These are phyloP conservation scores for Detonula confervacea DNA, from an alignment of 352 stramenopile species.

Conservation along the genomic window DNA sequence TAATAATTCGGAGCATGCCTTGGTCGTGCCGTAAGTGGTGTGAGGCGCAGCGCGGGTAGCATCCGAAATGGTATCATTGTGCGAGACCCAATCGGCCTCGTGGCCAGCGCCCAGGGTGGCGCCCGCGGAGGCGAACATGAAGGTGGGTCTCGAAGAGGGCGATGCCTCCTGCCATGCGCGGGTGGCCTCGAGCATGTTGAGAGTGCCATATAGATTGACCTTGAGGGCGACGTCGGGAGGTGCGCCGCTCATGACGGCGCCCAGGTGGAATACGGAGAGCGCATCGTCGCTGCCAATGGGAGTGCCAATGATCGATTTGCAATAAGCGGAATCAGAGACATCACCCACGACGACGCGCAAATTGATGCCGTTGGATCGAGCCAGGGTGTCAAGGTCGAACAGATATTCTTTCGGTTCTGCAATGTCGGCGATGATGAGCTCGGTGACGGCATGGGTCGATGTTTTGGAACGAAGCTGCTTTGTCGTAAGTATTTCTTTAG, in stretches of 20 bases:
- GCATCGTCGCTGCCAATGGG: conserved; percentile 4
- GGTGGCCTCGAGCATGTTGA: conserved; percentile 66
- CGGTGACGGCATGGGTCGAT: conserved; percentile 11
- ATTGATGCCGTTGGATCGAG: not conserved
- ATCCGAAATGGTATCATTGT: conserved; percentile 59
- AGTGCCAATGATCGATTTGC: conserved; percentile 40
- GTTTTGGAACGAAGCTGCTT: conserved; percentile 25
- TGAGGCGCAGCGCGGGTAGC: conserved; percentile 57
- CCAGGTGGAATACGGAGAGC: conserved; percentile 69
- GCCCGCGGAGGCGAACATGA: conserved; percentile 64
- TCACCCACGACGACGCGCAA: conserved; percentile 35
- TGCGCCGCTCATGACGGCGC: conserved; percentile 66
- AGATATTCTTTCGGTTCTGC: conserved; percentile 31
- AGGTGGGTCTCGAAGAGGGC: conserved; percentile 25
- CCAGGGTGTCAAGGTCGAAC: conserved; percentile 24
- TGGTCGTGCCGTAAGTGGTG: conserved; percentile 75
- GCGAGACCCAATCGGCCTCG: conserved; percentile 54
- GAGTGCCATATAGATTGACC: conserved; percentile 63
- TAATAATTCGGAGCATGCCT: conserved; percentile 66
- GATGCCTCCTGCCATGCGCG: conserved; percentile 32
- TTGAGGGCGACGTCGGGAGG: conserved; percentile 56
- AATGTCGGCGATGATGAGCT: conserved; percentile 62
- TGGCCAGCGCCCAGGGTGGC: conserved; percentile 56
- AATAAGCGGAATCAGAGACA: conserved; percentile 50
- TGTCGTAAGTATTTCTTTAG: conserved; percentile 42